A percentile compares a stretch with the other conserved stretches of the same genome.
These are phyloP conservation scores for Veloporphyrellus conicus DNA, from an alignment of 1,284 basidiomycete species.

Conservation along the genomic window DNA sequence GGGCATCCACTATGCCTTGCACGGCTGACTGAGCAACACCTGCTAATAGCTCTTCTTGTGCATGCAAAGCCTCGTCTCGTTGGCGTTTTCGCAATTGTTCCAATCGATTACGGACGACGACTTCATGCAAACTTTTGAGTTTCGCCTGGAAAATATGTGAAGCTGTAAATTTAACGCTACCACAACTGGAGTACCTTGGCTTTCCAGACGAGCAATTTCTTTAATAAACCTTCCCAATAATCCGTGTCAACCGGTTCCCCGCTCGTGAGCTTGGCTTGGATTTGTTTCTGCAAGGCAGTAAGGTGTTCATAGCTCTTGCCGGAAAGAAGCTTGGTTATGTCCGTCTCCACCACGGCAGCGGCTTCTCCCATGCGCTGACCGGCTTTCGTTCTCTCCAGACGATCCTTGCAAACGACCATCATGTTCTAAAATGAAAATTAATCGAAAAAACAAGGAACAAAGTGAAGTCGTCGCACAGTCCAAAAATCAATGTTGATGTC, in stretches of 20 bases:
- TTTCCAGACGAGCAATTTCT: conserved; percentile 95
- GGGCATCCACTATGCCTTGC: conserved; percentile 37
- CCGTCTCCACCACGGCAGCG: conserved; percentile 75
- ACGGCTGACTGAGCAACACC: conserved; percentile 62
- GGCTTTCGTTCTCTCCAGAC: conserved; percentile 71
- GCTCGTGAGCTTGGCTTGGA: conserved; percentile 84
- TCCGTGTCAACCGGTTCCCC: conserved; percentile 95
- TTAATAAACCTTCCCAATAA: conserved; percentile 93
- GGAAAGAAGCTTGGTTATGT: conserved; percentile 69
- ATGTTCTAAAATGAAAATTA: conserved; percentile 62
- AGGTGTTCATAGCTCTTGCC: conserved; percentile 86
- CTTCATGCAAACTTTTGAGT: conserved; percentile 88
- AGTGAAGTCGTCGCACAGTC: conserved; percentile 60
- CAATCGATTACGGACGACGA: conserved; percentile 91
- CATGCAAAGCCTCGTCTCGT: conserved; percentile 88
- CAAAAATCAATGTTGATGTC: conserved; percentile 93
- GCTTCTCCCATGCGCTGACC: conserved; percentile 59
- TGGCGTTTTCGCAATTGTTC: conserved; percentile 94
- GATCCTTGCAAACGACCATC: conserved; percentile 94
- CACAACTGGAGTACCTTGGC: conserved; percentile 64
- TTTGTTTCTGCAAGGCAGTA: conserved; percentile 75
- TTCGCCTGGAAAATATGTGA: conserved; percentile 60
- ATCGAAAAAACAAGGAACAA: conserved; percentile 3
- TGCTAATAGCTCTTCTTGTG: conserved; percentile 86
- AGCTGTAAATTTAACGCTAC: background rate